These are phyloP conservation scores for Globisporangium heterothallicum DNA, from an alignment of 352 stramenopile genomes.

Conservation along the genomic window DNA sequence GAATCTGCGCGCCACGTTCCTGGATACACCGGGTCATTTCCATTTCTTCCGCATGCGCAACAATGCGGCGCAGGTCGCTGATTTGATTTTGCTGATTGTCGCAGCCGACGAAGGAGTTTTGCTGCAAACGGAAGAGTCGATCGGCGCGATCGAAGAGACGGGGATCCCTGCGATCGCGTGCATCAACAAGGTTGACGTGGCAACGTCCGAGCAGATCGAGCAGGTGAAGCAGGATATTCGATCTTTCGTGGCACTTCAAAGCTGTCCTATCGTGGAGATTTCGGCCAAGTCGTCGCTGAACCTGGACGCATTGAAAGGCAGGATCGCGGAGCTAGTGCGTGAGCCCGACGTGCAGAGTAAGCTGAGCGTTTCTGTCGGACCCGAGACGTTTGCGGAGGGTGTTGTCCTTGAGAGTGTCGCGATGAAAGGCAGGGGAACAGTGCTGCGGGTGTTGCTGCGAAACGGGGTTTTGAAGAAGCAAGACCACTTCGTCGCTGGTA, in stretches of 20 bases:
- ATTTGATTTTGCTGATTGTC: slow-evolving; percentile 96
- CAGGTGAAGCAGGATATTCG: slow-evolving; percentile 50
- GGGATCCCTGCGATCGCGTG: slow-evolving; percentile 70
- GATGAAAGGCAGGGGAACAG: slow-evolving; percentile 55
- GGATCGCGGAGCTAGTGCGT: slow-evolving; percentile 33
- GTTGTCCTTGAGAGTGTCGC: slow-evolving; percentile 73
- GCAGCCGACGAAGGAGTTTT: slow-evolving; percentile 98
- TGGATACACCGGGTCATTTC: slow-evolving; percentile 99
- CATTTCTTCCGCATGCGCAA: slow-evolving; percentile 99
- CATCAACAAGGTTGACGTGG: slow-evolving; percentile 88
- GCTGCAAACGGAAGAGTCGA: slow-evolving; percentile 97
- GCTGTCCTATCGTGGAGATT: slow-evolving; percentile 65
- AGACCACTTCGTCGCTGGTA: slow-evolving; percentile 80
- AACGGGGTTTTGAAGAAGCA: slow-evolving; percentile 52
- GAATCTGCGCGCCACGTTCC: slow-evolving; percentile 88
- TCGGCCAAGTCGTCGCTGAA: slow-evolving; percentile 61
- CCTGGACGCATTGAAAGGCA: slow-evolving; percentile 42
- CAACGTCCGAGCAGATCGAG: slow-evolving; percentile 29
- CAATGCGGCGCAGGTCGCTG: slow-evolving; percentile 95
- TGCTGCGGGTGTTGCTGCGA: slow-evolving; percentile 71
- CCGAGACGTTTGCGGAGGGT: slow-evolving; percentile 37
- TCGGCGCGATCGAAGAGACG: slow-evolving; percentile 79
- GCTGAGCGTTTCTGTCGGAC: slow-evolving; percentile 33
- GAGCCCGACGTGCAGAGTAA: slow-evolving; percentile 23
- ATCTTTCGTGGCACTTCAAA: slow-evolving; percentile 79